Evolutionary conservation across 2,329 filamentous ascomycete species (phyloP), one percentile per base, ranked within the genome.

Genomic region (Cercospora berteroae): DNA sequence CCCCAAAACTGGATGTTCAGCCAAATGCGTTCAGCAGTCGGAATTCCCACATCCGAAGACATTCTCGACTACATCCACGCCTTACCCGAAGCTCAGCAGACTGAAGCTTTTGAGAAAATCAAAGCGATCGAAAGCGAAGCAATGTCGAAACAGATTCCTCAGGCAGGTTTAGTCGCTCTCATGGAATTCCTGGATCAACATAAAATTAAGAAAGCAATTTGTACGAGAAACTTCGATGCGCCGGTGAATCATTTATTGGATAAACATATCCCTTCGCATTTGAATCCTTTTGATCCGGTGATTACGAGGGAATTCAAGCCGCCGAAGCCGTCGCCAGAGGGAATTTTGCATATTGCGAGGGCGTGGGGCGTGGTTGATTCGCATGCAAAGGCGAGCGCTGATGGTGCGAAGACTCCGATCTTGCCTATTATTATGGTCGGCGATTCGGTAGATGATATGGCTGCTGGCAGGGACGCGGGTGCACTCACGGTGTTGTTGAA

Each of bases 1-100:
- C 94, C 94, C 0, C 94, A 98, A 80, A 95, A 91, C 73, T 92
- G 97, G 85, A 99, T 98, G 94, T 98, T 98, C 80, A 79, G 81
- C 20, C 86, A 96, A 76, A 98, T 99, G 94, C 90, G 87, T 79
- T 77, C 81, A 13, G 89, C 88, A 7, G 86, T 98, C 16, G 84
- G 83, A 60, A 97, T 98, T 73, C 78, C 87, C 69, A 90, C 89
- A 77, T 80, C 83, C 39, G 82, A 84, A 75, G 95, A 99, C 80
- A 98, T 99, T 77, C 89, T 99, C 50, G 89, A 93, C 69, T 92
- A 98, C 81, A 89, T 97, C 77, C 89, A 93, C 77, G 81, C 84
- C 2, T 88, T 98, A 0, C 88, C 93, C 0, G 83, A 84, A 3
- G 74, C 80, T 0, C 81, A 86, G 61, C 82, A 87, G 63, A 64